Percentiles rank a stretch among this genome's conserved stretches.
phyloP scores from a whole-genome alignment of 1,139 yeast species.

The Spencermartinsiella ligniputridi region DNA sequence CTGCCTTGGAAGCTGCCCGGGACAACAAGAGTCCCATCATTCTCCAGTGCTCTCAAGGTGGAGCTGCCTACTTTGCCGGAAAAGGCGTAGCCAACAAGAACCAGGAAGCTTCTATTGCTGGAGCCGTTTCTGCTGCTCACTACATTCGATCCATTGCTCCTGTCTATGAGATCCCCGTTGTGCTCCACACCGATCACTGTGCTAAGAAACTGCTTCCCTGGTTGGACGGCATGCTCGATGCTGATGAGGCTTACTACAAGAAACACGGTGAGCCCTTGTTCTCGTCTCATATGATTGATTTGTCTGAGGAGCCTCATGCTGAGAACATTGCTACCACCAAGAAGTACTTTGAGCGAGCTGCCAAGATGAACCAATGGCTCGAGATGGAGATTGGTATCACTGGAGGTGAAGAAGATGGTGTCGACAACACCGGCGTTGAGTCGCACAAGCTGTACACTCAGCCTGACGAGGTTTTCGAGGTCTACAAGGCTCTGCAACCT shows the following conservation, averaged over 20 bases:
- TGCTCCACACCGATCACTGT: slow-evolving; percentile 98
- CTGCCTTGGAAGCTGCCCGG: slow-evolving; percentile 98
- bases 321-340: slow-evolving; percentile 93
- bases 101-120: slow-evolving; percentile 92
- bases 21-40: slow-evolving; percentile 94
- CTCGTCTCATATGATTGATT: slow-evolving; percentile 98
- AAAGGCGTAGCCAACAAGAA: slow-evolving; percentile 94
- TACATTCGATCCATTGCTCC: slow-evolving; percentile 97
- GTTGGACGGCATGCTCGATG: slow-evolving; percentile 97
- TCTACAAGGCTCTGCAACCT: slow-evolving; percentile 82
- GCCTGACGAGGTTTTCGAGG: slow-evolving; percentile 92
- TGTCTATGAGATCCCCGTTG: slow-evolving; percentile 92
- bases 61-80: slow-evolving; percentile 99
- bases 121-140: slow-evolving; percentile 97
- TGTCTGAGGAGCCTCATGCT: slow-evolving; percentile 94
- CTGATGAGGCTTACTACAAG: slow-evolving; percentile 90
- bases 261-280: slow-evolving; percentile 89
- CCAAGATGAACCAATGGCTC: slow-evolving; percentile 94
- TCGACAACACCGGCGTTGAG: slow-evolving; percentile 91
- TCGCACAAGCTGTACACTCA: slow-evolving; percentile 87
- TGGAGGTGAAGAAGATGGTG: slow-evolving; percentile 99
- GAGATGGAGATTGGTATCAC: slow-evolving; percentile 99
- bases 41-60: slow-evolving; percentile 97
- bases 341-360: slow-evolving; percentile 91
- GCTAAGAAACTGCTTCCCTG: slow-evolving; percentile 97